phyloP scores from a whole-genome alignment of 2,329 filamentous ascomycete genomes.

The Paecilomyces fulvus region DNA sequence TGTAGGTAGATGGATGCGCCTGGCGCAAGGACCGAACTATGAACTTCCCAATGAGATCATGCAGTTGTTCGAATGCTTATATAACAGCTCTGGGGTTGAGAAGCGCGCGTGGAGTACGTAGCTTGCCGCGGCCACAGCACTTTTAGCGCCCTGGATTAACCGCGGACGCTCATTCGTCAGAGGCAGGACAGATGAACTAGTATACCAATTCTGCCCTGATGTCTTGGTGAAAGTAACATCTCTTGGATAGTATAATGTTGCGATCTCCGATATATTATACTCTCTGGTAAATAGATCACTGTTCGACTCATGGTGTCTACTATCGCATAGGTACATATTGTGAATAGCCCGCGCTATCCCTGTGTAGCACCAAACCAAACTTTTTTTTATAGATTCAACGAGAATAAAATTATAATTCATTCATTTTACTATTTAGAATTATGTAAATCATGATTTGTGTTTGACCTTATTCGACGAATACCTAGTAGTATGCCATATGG shows the following conservation, averaged over 20 bases:
- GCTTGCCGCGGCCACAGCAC: neutral
- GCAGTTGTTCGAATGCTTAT: neutral
- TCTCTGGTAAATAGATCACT: too few species aligned
- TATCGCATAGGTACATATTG: too few species aligned
- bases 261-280: too few species aligned
- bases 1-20: slow-evolving; percentile 2
- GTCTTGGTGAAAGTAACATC: neutral
- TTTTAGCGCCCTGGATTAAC: neutral
- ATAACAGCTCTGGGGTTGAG: neutral
- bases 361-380: too few species aligned
- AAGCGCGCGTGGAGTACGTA: neutral
- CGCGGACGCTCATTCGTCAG: neutral
- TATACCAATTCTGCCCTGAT: neutral
- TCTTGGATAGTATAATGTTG: too few species aligned
- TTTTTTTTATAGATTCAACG: too few species aligned
- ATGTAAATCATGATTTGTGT: neutral
- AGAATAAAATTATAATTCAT: too few species aligned
- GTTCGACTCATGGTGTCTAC: too few species aligned
- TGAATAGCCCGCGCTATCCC: too few species aligned
- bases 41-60: neutral
- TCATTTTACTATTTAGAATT: too few species aligned
- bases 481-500: neutral
- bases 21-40: neutral
- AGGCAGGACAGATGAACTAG: neutral
- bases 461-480: neutral